These are phyloP conservation scores for Myxozyma neglecta DNA, from an alignment of 805 yeast genomes.

Conservation along the genomic window DNA sequence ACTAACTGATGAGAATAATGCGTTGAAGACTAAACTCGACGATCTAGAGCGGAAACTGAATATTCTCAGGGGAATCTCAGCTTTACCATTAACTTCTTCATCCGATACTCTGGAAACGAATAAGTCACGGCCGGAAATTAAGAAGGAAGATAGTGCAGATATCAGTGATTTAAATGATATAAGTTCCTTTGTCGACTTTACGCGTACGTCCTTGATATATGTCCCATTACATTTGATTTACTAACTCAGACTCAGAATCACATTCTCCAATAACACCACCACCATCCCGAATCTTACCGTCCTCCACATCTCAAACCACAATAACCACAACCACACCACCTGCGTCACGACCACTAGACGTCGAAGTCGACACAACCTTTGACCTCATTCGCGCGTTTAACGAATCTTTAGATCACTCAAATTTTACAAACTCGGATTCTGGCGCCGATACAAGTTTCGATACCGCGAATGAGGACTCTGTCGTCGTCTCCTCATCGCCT, in stretches of 20 bases:
- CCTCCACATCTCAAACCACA: not conserved
- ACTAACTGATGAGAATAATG: conserved; percentile 3
- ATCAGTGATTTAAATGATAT: not conserved
- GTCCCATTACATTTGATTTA: no score
- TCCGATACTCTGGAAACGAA: not conserved
- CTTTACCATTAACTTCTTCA: not conserved
- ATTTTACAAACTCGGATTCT: not conserved
- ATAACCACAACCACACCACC: not conserved
- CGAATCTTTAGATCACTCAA: conserved; percentile 3
- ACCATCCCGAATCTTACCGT: conserved; percentile 1
- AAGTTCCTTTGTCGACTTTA: no score
- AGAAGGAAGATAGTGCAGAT: not conserved
- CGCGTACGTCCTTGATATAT: no score
- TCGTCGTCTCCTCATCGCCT: not conserved
- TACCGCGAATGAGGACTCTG: conserved; percentile 3
- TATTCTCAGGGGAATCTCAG: not conserved
- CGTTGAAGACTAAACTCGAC: conserved; percentile 1
- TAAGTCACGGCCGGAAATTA: not conserved
- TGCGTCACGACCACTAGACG: not conserved
- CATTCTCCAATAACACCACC: not conserved
- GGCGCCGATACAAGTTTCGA: conserved; percentile 10
- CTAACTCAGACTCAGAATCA: no score
- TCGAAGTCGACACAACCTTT: not conserved
- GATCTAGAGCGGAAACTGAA: conserved; percentile 6
- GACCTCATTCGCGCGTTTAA: conserved; percentile 10